These are phyloP conservation scores for Santalum album DNA, from an alignment of 164 flowering plant genomes.

Conservation along the genomic window DNA sequence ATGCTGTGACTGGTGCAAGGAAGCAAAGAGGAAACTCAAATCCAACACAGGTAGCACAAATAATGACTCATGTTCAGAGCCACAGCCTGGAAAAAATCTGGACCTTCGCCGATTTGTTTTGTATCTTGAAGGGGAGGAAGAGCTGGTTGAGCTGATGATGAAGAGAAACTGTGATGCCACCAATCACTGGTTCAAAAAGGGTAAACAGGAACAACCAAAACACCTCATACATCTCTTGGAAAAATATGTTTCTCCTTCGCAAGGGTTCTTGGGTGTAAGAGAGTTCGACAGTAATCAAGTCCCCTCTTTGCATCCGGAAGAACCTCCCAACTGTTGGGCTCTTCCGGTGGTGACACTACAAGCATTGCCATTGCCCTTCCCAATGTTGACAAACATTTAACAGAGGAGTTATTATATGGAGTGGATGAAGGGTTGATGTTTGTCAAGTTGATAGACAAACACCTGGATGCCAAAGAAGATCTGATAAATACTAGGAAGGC, in stretches of 20 bases:
- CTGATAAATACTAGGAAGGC: constrained; percentile 28
- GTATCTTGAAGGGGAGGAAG: constrained; percentile 56
- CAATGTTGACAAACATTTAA: constrained; percentile 8
- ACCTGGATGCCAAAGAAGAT: constrained; percentile 21
- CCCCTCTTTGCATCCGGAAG: constrained; percentile 26
- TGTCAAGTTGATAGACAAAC: constrained; percentile 30
- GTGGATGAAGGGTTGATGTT: constrained; percentile 41
- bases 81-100: constrained; percentile 8
- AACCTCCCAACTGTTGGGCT: constrained; percentile 59
- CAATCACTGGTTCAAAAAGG: constrained; percentile 27
- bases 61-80: constrained; percentile 19
- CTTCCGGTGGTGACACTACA: constrained; percentile 62
- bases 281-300: constrained; percentile 42
- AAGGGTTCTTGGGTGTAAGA: constrained; percentile 32
- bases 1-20: constrained; percentile 9
- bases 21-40: constrained; percentile 7
- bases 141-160: constrained; percentile 31
- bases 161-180: constrained; percentile 24
- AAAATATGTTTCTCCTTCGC: constrained; percentile 15
- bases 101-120: constrained; percentile 35
- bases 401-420: constrained; percentile 16
- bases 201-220: constrained; percentile 31
- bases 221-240: constrained; percentile 36
- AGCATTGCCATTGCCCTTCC: constrained; percentile 54
- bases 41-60: constrained; percentile 11